Evolutionary conservation across 2,329 filamentous ascomycete species (phyloP), one percentile per base, ranked within the genome.

Genomic region (Xylaria sp.): DNA sequence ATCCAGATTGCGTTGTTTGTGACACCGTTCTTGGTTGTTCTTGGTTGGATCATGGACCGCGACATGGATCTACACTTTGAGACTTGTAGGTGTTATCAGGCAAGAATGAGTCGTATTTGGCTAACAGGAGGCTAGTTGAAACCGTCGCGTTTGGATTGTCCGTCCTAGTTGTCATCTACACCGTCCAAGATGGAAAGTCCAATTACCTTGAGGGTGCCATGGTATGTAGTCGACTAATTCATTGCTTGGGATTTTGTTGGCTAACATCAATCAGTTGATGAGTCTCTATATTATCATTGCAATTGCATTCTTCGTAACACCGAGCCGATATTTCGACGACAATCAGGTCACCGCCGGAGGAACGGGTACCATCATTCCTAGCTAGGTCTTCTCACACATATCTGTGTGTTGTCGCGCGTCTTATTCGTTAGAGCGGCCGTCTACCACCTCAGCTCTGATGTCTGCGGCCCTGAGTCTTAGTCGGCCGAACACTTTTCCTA

Each of bases 131-230:
- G 33, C 2, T 53, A 85, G 83, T 93, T 71, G 89, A 92, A 79
- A 92, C 90, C 0, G 88, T 93, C 42, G 86, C 89, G 0, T 93
- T 93, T 75, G 91, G 90, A 60, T 82, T 93, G 56, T 90, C 89
- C 9, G 89, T 91, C 2, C 77, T 93, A 43, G 89, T 93, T 33
- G 90, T 92, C 35, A 91, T 86, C 60, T 93, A 87, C 76, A 90
- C 85, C 2, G 89, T 94, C 45, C 89, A 92, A 73, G 92, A 94
- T 72, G 92, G 92, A 71, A 92, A 91, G 76, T 92, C 88, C 14
- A 95, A 94, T 76, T 94, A 94, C 70, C 84, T 94, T 21, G 91
- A 94, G 75, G 91, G 91, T 46, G 89, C 89, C 50, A 90, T 94
- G 86, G 84, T 88, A 75, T 70, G 77, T 25, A 12, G 19, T 33